Conservation (phyloP, 2,329 filamentous ascomycete species). For the Stagonosporopsis cucurbitacearum region DNA sequence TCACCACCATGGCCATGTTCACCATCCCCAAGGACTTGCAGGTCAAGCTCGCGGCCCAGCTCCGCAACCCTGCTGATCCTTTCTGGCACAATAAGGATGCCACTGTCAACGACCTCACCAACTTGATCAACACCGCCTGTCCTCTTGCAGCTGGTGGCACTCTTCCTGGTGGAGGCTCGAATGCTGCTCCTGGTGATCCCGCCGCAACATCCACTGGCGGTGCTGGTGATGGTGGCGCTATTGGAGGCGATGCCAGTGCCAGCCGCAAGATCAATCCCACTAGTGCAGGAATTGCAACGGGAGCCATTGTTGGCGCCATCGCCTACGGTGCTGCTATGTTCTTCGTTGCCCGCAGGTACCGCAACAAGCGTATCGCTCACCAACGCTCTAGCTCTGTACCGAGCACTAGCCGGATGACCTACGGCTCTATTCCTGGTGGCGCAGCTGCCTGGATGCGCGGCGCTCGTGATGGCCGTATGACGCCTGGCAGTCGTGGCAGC, state of each 20-base stretch:
- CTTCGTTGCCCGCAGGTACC: conserved; percentile 87
- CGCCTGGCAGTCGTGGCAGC: conserved; percentile 52
- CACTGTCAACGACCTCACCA: conserved; percentile 75
- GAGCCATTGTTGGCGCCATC: conserved; percentile 77
- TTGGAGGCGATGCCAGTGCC: conserved; percentile 58
- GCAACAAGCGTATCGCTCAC: conserved; percentile 81
- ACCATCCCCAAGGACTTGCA: conserved; percentile 55
- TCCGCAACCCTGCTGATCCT: conserved; percentile 73
- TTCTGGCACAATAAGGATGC: conserved; percentile 74
- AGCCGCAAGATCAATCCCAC: conserved; percentile 67
- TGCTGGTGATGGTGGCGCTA: conserved; percentile 56
- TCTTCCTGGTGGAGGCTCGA: conserved; percentile 50
- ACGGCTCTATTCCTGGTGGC: conserved; percentile 48
- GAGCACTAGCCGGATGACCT: conserved; percentile 65
- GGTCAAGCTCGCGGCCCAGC: conserved; percentile 68
- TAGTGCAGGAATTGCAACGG: conserved; percentile 73
- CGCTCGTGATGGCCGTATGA: conserved; percentile 49
- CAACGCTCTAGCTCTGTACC: conserved; percentile 78
- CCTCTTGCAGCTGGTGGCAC: conserved; percentile 63
- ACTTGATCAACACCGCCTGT: conserved; percentile 83
- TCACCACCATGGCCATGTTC: conserved; percentile 74
- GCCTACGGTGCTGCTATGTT: conserved; percentile 97
- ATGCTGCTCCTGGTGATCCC: conserved; percentile 51
- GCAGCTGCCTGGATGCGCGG: conserved; percentile 58
- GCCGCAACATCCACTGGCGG: conserved; percentile 40